Conservation (phyloP, 2,329 filamentous ascomycete species). For the Sclerotiophoma versabilis region DNA sequence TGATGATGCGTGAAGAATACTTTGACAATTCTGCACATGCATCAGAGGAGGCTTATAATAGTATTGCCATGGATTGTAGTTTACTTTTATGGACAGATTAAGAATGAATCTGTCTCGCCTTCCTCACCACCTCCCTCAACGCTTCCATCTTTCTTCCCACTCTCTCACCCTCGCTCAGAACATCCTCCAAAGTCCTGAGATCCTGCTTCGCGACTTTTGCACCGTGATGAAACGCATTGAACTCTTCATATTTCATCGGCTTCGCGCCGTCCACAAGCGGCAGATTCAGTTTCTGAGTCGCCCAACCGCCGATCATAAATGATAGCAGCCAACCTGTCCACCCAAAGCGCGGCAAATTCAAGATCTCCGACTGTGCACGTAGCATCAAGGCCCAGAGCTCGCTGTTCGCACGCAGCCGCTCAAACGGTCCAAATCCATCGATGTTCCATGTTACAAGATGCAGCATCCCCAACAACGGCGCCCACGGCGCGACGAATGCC, state of each 20-base stretch:
- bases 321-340: slow-evolving; percentile 30
- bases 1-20: slow-evolving; percentile 28
- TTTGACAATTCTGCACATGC: background rate
- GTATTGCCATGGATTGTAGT: background rate
- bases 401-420: slow-evolving; percentile 12
- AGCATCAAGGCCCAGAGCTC: slow-evolving; percentile 26
- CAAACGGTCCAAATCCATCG: slow-evolving; percentile 22
- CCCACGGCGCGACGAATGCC: slow-evolving; percentile 1
- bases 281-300: slow-evolving; percentile 13
- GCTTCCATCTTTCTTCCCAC: slow-evolving; percentile 20
- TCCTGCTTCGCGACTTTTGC: slow-evolving; percentile 29
- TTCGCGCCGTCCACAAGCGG: slow-evolving; percentile 6
- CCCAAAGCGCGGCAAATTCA: slow-evolving; percentile 24
- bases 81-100: too few species aligned
- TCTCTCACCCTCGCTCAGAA: slow-evolving; percentile 27
- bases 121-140: background rate
- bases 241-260: slow-evolving; percentile 21
- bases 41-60: background rate
- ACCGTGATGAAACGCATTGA: slow-evolving; percentile 33
- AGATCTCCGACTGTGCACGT: slow-evolving; percentile 24
- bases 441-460: slow-evolving; percentile 23
- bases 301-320: slow-evolving; percentile 23
- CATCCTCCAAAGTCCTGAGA: slow-evolving; percentile 18
- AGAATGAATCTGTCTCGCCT: background rate
- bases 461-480: slow-evolving; percentile 10